Conservation (phyloP, 768 basidiomycete genomes). For the Boletellus ananas region DNA sequence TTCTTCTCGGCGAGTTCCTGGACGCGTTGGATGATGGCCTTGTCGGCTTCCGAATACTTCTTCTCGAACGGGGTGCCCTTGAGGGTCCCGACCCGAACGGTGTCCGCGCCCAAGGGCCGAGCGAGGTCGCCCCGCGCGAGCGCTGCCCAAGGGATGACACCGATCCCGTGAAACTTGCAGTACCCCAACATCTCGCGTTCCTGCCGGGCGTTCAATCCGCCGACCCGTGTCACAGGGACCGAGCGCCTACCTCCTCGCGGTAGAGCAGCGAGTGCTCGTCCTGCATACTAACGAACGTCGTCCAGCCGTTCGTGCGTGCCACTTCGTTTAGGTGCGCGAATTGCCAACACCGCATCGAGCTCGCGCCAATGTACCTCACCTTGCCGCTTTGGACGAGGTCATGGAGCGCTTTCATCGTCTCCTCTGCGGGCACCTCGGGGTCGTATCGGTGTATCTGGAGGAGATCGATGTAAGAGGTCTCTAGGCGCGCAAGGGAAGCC, state of each 20-base stretch:
- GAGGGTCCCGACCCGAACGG: conserved; percentile 13
- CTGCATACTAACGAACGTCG: conserved; percentile 56
- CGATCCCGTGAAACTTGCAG: conserved; percentile 48
- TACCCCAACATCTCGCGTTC: conserved; percentile 45
- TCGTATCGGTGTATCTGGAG: conserved; percentile 47
- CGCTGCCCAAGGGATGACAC: conserved; percentile 50
- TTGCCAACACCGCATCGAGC: conserved; percentile 46
- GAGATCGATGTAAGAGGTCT: conserved; percentile 37
- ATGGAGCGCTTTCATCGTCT: conserved; percentile 50
- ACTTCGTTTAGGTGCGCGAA: conserved; percentile 44
- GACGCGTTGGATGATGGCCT: conserved; percentile 38
- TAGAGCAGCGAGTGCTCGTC: conserved; percentile 52
- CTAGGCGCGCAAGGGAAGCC: conserved; percentile 35
- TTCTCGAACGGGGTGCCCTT: conserved; percentile 25
- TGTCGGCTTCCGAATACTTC: conserved; percentile 26
- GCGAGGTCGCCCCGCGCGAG: conserved; percentile 39
- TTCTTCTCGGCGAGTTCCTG: conserved; percentile 35
- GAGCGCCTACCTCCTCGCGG: conserved; percentile 42
- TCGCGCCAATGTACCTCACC: conserved; percentile 49
- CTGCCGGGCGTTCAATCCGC: conserved; percentile 15
- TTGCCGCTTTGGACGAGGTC: conserved; percentile 47
- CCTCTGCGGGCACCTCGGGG: conserved; percentile 32
- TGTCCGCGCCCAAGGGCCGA: conserved; percentile 31
- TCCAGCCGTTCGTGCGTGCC: conserved; percentile 44
- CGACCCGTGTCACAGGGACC: background rate